Evolutionary conservation across 78 protist genomes (phyloP).

Genomic region (Cyanophora paradoxa): DNA sequence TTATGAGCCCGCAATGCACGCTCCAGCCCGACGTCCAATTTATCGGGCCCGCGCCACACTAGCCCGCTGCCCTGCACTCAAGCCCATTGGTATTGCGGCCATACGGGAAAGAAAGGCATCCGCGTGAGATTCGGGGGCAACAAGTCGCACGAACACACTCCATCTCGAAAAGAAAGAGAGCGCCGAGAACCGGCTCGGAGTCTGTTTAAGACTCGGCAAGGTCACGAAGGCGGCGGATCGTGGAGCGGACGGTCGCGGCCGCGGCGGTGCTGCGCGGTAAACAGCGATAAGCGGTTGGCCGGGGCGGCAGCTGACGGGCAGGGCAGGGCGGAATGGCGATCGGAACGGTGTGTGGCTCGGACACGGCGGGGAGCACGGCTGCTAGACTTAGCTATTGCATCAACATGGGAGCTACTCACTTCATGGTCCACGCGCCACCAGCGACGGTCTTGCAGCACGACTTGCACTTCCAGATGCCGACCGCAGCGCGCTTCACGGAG

Average conservation of each 20-base stretch:
- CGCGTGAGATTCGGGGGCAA: too few species aligned
- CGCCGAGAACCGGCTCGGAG: not conserved
- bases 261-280: constrained; percentile 79
- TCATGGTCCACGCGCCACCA: constrained; percentile 94
- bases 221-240: constrained; percentile 94
- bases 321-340: too few species aligned
- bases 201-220: constrained; percentile 42
- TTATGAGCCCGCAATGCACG: too few species aligned
- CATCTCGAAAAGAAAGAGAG: not conserved
- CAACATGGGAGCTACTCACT: constrained; percentile 18
- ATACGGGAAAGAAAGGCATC: too few species aligned
- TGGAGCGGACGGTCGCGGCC: constrained; percentile 83
- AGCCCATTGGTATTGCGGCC: too few species aligned
- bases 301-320: too few species aligned
- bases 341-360: too few species aligned
- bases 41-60: too few species aligned
- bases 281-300: not conserved
- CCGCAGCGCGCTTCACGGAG: constrained; percentile 78
- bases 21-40: too few species aligned
- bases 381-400: not conserved
- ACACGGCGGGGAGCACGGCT: not conserved
- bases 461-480: constrained; percentile 98
- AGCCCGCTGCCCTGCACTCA: too few species aligned
- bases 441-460: constrained; percentile 77
- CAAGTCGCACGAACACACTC: not conserved